These are phyloP conservation scores for Pseudevernia furfuracea DNA, from an alignment of 495 filamentous ascomycete species.

Conservation along the genomic window DNA sequence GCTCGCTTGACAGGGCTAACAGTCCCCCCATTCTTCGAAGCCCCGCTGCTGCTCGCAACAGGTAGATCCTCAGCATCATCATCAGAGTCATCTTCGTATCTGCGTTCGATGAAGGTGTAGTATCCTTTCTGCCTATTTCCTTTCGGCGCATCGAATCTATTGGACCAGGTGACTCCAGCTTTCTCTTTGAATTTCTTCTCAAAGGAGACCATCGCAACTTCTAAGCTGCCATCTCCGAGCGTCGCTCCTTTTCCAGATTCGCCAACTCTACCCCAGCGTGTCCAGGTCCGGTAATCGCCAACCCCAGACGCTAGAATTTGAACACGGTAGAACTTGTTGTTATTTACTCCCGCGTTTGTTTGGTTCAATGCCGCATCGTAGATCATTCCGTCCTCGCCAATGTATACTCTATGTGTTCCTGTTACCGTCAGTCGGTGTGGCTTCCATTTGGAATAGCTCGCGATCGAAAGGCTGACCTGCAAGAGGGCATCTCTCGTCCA, in stretches of 20 bases:
- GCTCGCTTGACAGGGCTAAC: conserved; percentile 3
- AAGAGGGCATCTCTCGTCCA: conserved; percentile 40
- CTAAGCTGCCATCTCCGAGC: conserved; percentile 37
- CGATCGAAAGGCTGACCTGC: conserved; percentile 30
- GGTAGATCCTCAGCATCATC: conserved; percentile 44
- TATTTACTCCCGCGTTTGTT: conserved; percentile 43
- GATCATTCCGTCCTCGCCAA: conserved; percentile 52
- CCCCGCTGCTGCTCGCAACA: background rate
- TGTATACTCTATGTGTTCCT: conserved; percentile 47
- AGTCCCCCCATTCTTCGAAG: background rate
- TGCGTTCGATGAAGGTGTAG: conserved; percentile 68
- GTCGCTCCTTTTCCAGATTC: conserved; percentile 52
- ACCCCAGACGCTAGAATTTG: conserved; percentile 37
- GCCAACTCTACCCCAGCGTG: conserved; percentile 70
- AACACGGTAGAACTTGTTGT: conserved; percentile 69
- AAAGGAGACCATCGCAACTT: conserved; percentile 45
- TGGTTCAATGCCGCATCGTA: conserved; percentile 45
- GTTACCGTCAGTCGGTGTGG: background rate
- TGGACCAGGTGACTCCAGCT: conserved; percentile 56
- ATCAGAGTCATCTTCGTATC: conserved; percentile 55
- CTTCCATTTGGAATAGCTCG: background rate
- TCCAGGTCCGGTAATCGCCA: conserved; percentile 48
- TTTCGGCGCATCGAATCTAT: conserved; percentile 44
- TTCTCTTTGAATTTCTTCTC: conserved; percentile 70
- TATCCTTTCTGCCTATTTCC: conserved; percentile 35